phyloP scores from a whole-genome alignment of 257 asterid genomes.

The Coffea eugenioides region DNA sequence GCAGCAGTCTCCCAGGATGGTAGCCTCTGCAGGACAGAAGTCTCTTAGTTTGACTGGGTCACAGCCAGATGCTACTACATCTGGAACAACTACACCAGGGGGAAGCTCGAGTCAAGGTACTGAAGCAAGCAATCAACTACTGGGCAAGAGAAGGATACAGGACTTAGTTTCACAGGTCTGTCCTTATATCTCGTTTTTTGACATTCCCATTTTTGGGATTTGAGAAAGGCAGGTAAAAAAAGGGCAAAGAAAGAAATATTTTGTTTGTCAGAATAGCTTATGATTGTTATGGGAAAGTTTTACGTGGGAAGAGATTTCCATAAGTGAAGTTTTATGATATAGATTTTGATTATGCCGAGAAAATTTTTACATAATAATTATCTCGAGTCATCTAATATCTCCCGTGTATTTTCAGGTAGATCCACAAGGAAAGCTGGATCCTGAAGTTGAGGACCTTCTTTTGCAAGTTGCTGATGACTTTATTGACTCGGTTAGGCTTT shows the following conservation, averaged over 20 bases:
- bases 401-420: slow-evolving; percentile 54
- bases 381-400: background rate
- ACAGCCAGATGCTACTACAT: slow-evolving; percentile 88
- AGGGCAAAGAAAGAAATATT: background rate
- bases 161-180: slow-evolving; percentile 83
- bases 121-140: slow-evolving; percentile 81
- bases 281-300: background rate
- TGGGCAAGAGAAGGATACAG: slow-evolving; percentile 91
- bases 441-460: slow-evolving; percentile 82
- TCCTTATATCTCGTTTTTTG: slow-evolving; percentile 13
- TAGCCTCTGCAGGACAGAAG: slow-evolving; percentile 66
- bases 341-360: background rate
- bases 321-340: background rate
- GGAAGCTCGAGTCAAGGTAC: slow-evolving; percentile 97
- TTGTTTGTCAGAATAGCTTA: background rate
- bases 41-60: slow-evolving; percentile 88
- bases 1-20: slow-evolving; percentile 72
- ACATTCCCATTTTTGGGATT: background rate
- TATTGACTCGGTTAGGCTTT: slow-evolving; percentile 71
- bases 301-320: background rate
- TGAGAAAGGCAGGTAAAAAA: slow-evolving; percentile 2
- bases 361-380: background rate
- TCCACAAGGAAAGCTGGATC: slow-evolving; percentile 62
- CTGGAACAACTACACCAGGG: slow-evolving; percentile 84
- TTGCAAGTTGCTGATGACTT: slow-evolving; percentile 83